Conservation (phyloP, 2,329 filamentous ascomycete genomes). For the Fusarium marasasianum region DNA sequence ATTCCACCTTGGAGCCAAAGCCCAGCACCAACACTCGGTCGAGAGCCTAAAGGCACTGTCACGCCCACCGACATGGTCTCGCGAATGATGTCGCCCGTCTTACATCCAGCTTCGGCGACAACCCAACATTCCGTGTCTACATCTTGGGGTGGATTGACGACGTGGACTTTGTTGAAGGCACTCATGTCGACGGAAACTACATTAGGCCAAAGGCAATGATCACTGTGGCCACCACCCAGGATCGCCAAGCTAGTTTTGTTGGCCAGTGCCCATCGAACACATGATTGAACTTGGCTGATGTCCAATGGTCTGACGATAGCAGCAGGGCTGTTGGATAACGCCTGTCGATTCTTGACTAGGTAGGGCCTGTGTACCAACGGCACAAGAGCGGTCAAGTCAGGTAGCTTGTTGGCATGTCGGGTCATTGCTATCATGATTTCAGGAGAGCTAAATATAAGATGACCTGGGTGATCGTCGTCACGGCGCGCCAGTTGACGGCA, state of each 20-base stretch:
- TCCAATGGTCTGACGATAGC: constrained; percentile 56
- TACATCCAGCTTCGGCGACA: constrained; percentile 66
- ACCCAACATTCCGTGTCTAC: constrained; percentile 47
- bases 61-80: constrained; percentile 57
- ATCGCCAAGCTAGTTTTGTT: constrained; percentile 58
- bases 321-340: constrained; percentile 55
- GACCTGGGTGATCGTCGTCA: constrained; percentile 47
- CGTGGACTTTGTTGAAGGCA: constrained; percentile 61
- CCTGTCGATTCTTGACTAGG: constrained; percentile 62
- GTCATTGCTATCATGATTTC: constrained; percentile 62
- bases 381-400: constrained; percentile 55
- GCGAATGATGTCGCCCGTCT: constrained; percentile 61
- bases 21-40: constrained; percentile 71
- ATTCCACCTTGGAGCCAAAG: constrained; percentile 73
- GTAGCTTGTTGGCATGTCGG: constrained; percentile 53
- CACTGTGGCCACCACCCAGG: constrained; percentile 68
- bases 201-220: constrained; percentile 63
- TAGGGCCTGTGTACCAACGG: constrained; percentile 44
- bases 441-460: constrained; percentile 60
- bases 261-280: constrained; percentile 65
- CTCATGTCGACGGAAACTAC: constrained; percentile 68
- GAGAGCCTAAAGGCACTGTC: constrained; percentile 67
- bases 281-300: constrained; percentile 61
- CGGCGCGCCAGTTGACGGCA: constrained; percentile 59
- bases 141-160: constrained; percentile 45